Evolutionary conservation across 208 protist species (phyloP).

Genomic region (Naegleria lovaniensis): DNA sequence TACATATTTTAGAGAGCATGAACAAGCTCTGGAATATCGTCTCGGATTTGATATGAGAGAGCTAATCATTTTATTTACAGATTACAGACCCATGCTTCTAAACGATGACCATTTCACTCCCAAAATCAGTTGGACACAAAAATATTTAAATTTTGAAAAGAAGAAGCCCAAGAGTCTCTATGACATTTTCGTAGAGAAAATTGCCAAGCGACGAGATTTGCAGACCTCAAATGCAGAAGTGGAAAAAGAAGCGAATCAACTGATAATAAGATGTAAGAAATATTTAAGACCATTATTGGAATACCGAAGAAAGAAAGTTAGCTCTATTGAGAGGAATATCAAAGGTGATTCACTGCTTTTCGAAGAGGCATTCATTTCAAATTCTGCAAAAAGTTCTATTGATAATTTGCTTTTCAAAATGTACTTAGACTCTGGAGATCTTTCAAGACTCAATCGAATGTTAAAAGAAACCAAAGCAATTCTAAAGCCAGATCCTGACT

Average conservation of each 20-base stretch:
- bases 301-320: neutral
- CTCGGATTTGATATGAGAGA: neutral
- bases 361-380: neutral
- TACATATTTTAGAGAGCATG: slow-evolving; percentile 7
- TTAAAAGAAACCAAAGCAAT: neutral
- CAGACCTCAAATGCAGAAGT: neutral
- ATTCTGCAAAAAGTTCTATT: neutral
- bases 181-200: neutral
- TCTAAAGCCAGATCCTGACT: too few species aligned
- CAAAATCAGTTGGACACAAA: neutral
- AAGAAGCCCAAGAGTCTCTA: neutral
- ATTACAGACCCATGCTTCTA: neutral
- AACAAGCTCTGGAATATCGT: neutral
- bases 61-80: neutral
- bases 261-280: neutral
- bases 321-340: neutral
- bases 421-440: neutral
- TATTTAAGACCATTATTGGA: neutral
- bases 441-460: neutral
- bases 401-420: neutral
- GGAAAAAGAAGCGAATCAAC: neutral
- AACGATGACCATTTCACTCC: neutral
- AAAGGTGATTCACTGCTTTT: neutral
- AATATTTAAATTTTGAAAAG: neutral
- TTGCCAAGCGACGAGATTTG: neutral